Evolutionary conservation across 305 asterid genomes (phyloP).

Genomic region (Caryopteris hybrid): DNA sequence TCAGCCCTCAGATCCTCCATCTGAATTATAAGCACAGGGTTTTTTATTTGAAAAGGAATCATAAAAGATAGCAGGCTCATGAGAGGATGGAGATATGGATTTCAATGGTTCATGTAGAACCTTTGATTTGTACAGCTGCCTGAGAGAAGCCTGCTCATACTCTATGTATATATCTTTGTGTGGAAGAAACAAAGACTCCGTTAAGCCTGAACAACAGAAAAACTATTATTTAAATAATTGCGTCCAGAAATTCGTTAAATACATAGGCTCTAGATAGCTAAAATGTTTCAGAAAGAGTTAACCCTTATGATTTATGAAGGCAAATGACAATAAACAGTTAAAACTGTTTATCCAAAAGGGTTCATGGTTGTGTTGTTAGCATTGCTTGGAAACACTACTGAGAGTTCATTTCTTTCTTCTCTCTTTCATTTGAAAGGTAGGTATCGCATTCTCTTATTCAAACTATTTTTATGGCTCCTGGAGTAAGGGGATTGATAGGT

Average conservation of each 20-base stretch:
- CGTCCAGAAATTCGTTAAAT: conserved; percentile 1
- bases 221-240: conserved; percentile 12
- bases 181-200: conserved; percentile 88
- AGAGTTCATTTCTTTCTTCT: background rate
- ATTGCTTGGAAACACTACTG: background rate
- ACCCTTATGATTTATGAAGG: conserved; percentile 7
- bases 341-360: background rate
- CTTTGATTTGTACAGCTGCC: conserved; percentile 89
- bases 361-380: background rate
- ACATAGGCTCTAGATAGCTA: background rate
- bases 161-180: conserved; percentile 88
- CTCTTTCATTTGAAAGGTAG: background rate
- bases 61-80: conserved; percentile 12
- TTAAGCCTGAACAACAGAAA: conserved; percentile 62
- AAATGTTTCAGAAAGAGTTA: conserved; percentile 8
- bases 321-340: conserved; percentile 10
- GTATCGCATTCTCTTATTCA: background rate
- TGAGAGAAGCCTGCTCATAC: conserved; percentile 93
- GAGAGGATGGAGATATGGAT: conserved; percentile 20
- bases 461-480: conserved; percentile 1
- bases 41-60: conserved; percentile 6
- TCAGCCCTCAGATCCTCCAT: conserved; percentile 91
- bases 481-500: background rate
- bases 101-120: conserved; percentile 27
- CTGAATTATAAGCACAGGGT: conserved; percentile 35